These are phyloP conservation scores for Boletus reticuloceps DNA, from an alignment of 768 basidiomycete species.

Conservation along the genomic window DNA sequence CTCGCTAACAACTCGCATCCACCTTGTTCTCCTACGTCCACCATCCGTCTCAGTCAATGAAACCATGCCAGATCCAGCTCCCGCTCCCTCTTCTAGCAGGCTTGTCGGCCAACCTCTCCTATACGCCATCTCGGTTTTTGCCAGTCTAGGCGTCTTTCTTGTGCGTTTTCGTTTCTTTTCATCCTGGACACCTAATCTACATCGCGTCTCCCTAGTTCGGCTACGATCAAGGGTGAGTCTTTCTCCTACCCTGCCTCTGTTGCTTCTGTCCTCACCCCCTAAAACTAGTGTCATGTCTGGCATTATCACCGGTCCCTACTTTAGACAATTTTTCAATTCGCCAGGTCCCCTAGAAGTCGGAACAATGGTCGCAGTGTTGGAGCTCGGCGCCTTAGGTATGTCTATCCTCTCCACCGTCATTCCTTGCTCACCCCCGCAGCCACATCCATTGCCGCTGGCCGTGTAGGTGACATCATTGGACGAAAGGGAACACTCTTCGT, in stretches of 20 bases:
- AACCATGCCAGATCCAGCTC: slow-evolving; percentile 46
- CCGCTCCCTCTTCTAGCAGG: slow-evolving; percentile 37
- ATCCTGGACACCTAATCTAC: slow-evolving; percentile 1
- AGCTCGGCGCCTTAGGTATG: slow-evolving; percentile 88
- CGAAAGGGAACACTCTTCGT: slow-evolving; percentile 79
- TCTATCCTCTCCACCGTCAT: slow-evolving; percentile 1
- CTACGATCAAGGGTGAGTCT: slow-evolving; percentile 76
- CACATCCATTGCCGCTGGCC: slow-evolving; percentile 86
- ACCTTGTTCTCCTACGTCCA: slow-evolving; percentile 17
- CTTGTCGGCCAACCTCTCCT: slow-evolving; percentile 78
- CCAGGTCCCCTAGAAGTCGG: slow-evolving; percentile 75
- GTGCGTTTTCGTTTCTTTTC: slow-evolving; percentile 42
- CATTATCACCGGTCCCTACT: slow-evolving; percentile 85
- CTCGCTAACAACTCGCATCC: neutral
- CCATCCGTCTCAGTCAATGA: slow-evolving; percentile 39
- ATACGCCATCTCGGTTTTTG: slow-evolving; percentile 77
- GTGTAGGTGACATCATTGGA: slow-evolving; percentile 84
- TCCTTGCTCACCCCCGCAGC: slow-evolving; percentile 40
- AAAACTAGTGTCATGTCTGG: slow-evolving; percentile 78
- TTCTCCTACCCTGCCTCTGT: slow-evolving; percentile 4
- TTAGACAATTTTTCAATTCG: slow-evolving; percentile 76
- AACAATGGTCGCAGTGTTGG: slow-evolving; percentile 95
- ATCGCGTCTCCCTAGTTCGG: slow-evolving; percentile 52
- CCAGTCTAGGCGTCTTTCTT: slow-evolving; percentile 82
- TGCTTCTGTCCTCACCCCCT: slow-evolving; percentile 1